phyloP scores from a whole-genome alignment of 1,284 basidiomycete genomes.

The Prillingera fragicola region DNA sequence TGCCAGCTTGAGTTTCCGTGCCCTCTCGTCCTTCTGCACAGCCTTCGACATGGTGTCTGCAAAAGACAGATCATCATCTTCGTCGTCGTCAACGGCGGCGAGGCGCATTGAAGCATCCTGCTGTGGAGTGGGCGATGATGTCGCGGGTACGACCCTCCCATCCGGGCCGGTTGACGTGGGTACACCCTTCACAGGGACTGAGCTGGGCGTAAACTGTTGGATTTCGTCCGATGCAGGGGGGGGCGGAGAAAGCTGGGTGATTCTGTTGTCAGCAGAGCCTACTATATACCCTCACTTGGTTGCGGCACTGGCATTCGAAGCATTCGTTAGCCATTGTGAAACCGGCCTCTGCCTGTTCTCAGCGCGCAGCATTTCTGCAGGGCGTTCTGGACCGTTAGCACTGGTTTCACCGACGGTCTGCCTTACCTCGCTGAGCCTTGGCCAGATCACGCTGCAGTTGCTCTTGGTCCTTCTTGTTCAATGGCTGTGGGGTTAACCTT shows the following conservation, averaged over 20 bases:
- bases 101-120: neutral
- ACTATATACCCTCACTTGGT: neutral
- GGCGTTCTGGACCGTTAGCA: slow-evolving; percentile 18
- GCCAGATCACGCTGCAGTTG: slow-evolving; percentile 29
- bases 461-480: slow-evolving; percentile 29
- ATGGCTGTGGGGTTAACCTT: slow-evolving; percentile 11
- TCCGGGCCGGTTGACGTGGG: neutral
- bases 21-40: neutral
- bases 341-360: slow-evolving; percentile 21
- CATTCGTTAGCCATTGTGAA: slow-evolving; percentile 21
- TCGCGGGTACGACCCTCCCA: neutral
- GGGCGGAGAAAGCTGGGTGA: slow-evolving; percentile 5
- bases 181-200: slow-evolving; percentile 5
- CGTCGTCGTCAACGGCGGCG: slow-evolving; percentile 14
- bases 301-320: slow-evolving; percentile 2
- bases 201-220: slow-evolving; percentile 29
- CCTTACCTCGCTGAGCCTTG: slow-evolving; percentile 25
- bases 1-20: neutral
- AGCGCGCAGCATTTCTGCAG: slow-evolving; percentile 15
- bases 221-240: slow-evolving; percentile 30
- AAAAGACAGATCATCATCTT: slow-evolving; percentile 1
- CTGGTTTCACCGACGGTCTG: neutral
- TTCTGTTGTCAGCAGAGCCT: neutral
- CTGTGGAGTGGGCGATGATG: slow-evolving; percentile 17
- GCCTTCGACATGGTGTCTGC: neutral